phyloP scores from a whole-genome alignment of 116 monocot species.

The Posidonia oceanica region DNA sequence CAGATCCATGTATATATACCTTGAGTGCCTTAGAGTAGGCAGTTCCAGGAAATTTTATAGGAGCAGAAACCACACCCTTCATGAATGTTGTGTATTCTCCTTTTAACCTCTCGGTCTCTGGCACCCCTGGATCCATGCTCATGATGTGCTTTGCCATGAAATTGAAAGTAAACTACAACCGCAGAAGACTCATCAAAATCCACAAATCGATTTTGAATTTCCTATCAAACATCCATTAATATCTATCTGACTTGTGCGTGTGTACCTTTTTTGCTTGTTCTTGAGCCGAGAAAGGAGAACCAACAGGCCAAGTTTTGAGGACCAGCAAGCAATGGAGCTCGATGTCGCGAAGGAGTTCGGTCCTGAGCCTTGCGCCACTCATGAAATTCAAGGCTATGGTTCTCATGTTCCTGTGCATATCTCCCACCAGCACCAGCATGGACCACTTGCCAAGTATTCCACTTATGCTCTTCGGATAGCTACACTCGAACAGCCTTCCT shows the following conservation, averaged over 20 bases:
- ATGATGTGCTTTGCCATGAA: conserved; percentile 89
- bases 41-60: conserved; percentile 79
- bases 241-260: not conserved
- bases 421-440: conserved; percentile 66
- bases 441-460: conserved; percentile 81
- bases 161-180: conserved; percentile 80
- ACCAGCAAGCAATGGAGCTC: conserved; percentile 41
- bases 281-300: conserved; percentile 37
- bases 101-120: conserved; percentile 57
- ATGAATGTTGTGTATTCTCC: conserved; percentile 84
- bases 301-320: conserved; percentile 39
- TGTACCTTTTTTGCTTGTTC: conserved; percentile 74
- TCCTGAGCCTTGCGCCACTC: conserved; percentile 33
- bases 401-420: conserved; percentile 74
- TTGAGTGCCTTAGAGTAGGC: conserved; percentile 77
- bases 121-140: conserved; percentile 69
- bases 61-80: conserved; percentile 86
- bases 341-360: conserved; percentile 44
- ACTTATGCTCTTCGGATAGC: conserved; percentile 69
- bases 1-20: conserved; percentile 22
- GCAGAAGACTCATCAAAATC: not conserved
- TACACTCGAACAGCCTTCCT: conserved; percentile 61
- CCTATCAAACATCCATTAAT: not conserved
- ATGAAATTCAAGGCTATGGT: conserved; percentile 62
- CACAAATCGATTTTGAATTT: not conserved